These are phyloP conservation scores for Medicago arabica DNA, from an alignment of 306 rosid species.

Conservation along the genomic window DNA sequence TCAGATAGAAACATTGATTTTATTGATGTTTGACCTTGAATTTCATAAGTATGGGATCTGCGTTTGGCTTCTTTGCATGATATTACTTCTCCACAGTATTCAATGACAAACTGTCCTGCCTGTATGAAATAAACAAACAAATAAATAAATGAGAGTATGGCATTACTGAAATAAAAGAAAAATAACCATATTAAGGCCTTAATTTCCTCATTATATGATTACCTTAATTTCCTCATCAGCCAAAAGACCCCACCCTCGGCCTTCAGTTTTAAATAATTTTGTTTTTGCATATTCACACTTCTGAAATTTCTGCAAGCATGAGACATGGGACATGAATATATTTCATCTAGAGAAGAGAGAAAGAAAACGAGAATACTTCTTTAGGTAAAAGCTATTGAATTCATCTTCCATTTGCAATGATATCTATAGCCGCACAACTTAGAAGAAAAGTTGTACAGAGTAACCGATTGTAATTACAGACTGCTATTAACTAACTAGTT, in stretches of 20 bases:
- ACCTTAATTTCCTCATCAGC: slow-evolving; percentile 89
- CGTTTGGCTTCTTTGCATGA: slow-evolving; percentile 95
- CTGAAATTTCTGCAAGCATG: slow-evolving; percentile 77
- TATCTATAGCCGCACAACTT: background rate
- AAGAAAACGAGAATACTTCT: background rate
- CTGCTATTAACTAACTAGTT: background rate
- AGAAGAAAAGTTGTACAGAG: background rate
- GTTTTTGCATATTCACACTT: slow-evolving; percentile 87
- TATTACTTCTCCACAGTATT: slow-evolving; percentile 97
- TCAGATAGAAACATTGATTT: slow-evolving; percentile 33
- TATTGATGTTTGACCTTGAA: slow-evolving; percentile 64
- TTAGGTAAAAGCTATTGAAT: background rate
- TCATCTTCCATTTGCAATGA: background rate
- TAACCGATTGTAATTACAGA: background rate
- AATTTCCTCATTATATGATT: slow-evolving; percentile 25
- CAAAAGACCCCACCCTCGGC: slow-evolving; percentile 95
- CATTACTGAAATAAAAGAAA: slow-evolving; percentile 24
- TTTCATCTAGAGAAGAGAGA: slow-evolving; percentile 4
- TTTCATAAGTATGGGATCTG: slow-evolving; percentile 85
- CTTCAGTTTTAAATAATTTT: slow-evolving; percentile 85
- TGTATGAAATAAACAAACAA: slow-evolving; percentile 46
- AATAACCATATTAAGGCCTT: slow-evolving; percentile 1
- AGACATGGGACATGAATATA: slow-evolving; percentile 41
- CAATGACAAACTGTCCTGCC: slow-evolving; percentile 84
- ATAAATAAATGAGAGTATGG: slow-evolving; percentile 20